Base-by-base conservation (phyloP, 2,329 filamentous ascomycete genomes). In the Neopestalotiopsis sp. region DNA sequence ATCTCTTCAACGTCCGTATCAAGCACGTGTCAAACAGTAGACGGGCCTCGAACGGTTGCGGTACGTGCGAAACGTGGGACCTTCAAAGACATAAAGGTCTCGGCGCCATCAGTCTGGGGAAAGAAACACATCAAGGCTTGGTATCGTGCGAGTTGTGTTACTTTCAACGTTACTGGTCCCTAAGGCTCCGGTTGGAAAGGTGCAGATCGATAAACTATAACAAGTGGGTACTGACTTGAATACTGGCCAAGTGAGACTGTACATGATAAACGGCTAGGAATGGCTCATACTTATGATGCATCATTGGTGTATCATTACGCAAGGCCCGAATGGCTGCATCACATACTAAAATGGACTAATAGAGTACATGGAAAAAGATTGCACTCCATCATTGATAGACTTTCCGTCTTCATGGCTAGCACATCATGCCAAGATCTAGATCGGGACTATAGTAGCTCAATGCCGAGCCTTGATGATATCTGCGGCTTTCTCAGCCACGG, bases 401-500 rank as follows among this genome's bases (percentile, higher is more conserved):
- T 38, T 38, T 38, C 10, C 10, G 34, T 38, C 34, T 38, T 28
- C 6, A 38, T 4, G 34, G 34, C 45, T 10, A 24, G 20, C 14
- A 10, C 7, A 7, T 53, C 1, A 17, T 12, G 45, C 45, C 45
- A 53, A 53, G 45, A 53, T 53, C 9, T 24, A 53, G 6, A n/a
- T 9, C 17, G n/a, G 45, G 45, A 53, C 32, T 20, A 62, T 20
- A 62, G 4, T 34, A 20, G 13, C 17, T 62, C 30, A 62, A 12
- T 30, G 7, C 59, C 59, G 14, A 6, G 20, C 45, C 53, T 74
- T 79, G 64, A 79, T 77, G 13, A 79, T 65, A 58, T 78, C 76
- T 3, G 76, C 76, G 2, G 74, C 79, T 61, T 76, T 74, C 69
- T 81, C 80, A 7, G 76, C 76, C 4, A 76, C 71, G 10, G 76